Evolutionary conservation across 108 stramenopile genomes (phyloP), one percentile per base, ranked within the genome.

Genomic region (Skeletonema grethae): DNA sequence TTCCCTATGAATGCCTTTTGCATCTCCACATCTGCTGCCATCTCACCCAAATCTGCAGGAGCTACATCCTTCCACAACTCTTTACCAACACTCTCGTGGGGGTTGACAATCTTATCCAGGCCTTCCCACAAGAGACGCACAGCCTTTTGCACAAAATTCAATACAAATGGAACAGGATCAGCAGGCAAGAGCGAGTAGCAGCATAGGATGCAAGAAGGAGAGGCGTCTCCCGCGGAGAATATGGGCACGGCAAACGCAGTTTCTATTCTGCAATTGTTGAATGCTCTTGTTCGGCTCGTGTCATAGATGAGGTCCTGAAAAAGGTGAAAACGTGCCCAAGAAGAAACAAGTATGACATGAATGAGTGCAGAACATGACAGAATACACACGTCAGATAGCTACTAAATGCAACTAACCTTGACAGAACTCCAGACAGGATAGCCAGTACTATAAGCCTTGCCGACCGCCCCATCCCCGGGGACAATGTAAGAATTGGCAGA

Each of bases 11-110:
- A 95, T 67, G 86, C 90, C 38, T 93, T 88, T 43, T 93, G 95
- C 92, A 92, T 94, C 67, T 96, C 95, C 18, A 96, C 67, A 73
- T 96, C 95, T 0, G 92, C 95, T 16, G 95, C 95, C 91, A 96
- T 96, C 84, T 94, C 95, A 34, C 95, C 95, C 30, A 96, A 67
- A 73, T 96, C 92, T 16, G 90, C 86, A 13, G 92, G 91, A 16
- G 79, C 89, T 2, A 93, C 90, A 36, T 88, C 87, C 55, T 86
- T 88, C 92, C 90, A 96, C 11, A 91, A 57, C 13, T 84, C 83
- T 57, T 79, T 82, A 5, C 84, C 88, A 7, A 92, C 82, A 65
- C 85, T 87, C 63, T 83, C 70, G 65, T 93, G 91, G 16, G 90
- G 93, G 62, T 88, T 79, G 20, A 79, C 61, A 2, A 93, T 79